These are phyloP conservation scores for Saccharomycopsis schoenii DNA, from an alignment of 805 yeast genomes.

Conservation along the genomic window DNA sequence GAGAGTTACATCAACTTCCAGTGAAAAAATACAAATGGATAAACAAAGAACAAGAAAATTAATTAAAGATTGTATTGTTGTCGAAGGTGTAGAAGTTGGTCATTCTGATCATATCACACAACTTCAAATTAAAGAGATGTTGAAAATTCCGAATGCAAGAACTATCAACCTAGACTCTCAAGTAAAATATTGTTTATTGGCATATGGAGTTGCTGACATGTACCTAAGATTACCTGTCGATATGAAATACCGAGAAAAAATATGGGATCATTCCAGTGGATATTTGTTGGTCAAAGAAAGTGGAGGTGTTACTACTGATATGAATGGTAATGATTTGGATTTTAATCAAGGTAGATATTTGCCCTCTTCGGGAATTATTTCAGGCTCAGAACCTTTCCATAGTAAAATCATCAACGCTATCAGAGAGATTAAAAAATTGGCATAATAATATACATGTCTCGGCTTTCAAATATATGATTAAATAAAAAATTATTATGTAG, in stretches of 20 bases:
- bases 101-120: constrained; percentile 91
- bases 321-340: constrained; percentile 62
- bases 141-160: constrained; percentile 50
- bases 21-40: not conserved
- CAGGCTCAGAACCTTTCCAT: constrained; percentile 38
- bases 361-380: constrained; percentile 84
- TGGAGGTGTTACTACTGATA: constrained; percentile 86
- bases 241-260: constrained; percentile 74
- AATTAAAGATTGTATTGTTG: constrained; percentile 49
- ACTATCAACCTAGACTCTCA: constrained; percentile 87
- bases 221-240: constrained; percentile 81
- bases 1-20: not conserved
- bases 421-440: constrained; percentile 13
- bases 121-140: constrained; percentile 51
- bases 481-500: not conserved
- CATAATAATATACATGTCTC: not conserved
- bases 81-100: constrained; percentile 92
- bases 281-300: constrained; percentile 77
- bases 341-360: constrained; percentile 82
- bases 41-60: constrained; percentile 41
- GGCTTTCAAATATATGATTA: not conserved
- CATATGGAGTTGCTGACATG: constrained; percentile 87
- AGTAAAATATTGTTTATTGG: constrained; percentile 86
- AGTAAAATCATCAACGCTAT: constrained; percentile 25
- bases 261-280: constrained; percentile 99